Evolutionary conservation across 345 rosid genomes (phyloP).

Genomic region (Hypericum perforatum): DNA sequence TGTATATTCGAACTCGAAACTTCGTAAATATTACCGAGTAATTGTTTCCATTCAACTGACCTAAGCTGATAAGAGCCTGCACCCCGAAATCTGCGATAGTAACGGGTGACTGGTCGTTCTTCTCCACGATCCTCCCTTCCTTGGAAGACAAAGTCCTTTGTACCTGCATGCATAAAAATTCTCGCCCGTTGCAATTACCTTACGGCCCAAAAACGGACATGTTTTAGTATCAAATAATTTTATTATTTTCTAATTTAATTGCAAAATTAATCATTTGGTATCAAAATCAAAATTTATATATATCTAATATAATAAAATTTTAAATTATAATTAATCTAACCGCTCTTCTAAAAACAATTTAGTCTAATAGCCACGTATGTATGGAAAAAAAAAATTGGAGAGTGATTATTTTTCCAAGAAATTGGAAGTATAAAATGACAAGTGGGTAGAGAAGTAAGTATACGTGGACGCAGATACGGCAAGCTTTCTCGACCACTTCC

Average conservation of each 20-base stretch:
- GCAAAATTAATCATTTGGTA: too few relatives aligned
- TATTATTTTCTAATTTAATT: too few relatives aligned
- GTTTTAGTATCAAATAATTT: too few relatives aligned
- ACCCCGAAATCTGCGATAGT: conserved; percentile 91
- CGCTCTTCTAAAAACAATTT: too few relatives aligned
- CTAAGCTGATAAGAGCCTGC: conserved; percentile 78
- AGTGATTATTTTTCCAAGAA: too few relatives aligned
- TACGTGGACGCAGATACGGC: conserved; percentile 74
- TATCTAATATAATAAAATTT: too few relatives aligned
- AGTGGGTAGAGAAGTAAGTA: neutral
- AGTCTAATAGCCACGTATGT: too few relatives aligned
- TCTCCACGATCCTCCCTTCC: conserved; percentile 48
- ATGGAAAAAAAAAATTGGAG: too few relatives aligned
- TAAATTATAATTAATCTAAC: too few relatives aligned
- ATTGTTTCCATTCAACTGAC: conserved; percentile 16
- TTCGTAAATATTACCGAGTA: too few relatives aligned
- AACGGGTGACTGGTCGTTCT: conserved; percentile 75
- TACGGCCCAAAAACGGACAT: too few relatives aligned
- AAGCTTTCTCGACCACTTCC: conserved; percentile 66
- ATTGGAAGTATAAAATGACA: too few relatives aligned
- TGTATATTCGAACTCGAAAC: neutral
- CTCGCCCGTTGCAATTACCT: neutral
- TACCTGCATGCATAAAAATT: conserved; percentile 24
- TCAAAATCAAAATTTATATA: neutral
- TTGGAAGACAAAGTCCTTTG: conserved; percentile 34